Percentiles rank a stretch among this genome's conserved stretches.
Evolutionary conservation across 208 protist genomes (phyloP).

Genomic region (Acanthamoeba triangularis): DNA sequence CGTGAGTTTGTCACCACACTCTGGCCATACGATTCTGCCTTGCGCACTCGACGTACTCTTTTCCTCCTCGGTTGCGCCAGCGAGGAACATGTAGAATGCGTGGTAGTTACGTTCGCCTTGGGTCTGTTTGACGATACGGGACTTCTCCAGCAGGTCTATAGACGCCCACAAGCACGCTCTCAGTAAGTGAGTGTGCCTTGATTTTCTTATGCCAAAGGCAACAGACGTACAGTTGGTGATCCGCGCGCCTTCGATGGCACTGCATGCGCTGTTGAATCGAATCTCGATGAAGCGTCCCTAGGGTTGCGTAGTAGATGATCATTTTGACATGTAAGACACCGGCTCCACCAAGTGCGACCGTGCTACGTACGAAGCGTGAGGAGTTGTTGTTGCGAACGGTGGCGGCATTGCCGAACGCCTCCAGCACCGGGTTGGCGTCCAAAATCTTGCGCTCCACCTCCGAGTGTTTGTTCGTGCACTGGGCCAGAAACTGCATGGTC

Average conservation of each 20-base stretch:
- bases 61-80: background rate
- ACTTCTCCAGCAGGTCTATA: constrained; percentile 85
- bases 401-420: constrained; percentile 88
- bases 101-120: constrained; percentile 86
- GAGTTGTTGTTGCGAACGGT: constrained; percentile 90
- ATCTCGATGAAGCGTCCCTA: constrained; percentile 88
- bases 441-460: constrained; percentile 85
- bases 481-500: constrained; percentile 89
- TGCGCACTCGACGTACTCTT: background rate
- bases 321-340: too few species aligned
- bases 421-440: constrained; percentile 86
- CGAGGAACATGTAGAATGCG: constrained; percentile 82
- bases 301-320: background rate
- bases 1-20: background rate
- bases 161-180: background rate
- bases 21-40: background rate
- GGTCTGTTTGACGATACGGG: constrained; percentile 83
- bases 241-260: constrained; percentile 79
- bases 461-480: background rate
- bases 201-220: background rate
- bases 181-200: background rate
- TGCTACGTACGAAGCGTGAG: constrained; percentile 85
- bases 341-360: background rate
- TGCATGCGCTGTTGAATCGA: constrained; percentile 80
- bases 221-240: constrained; percentile 76